phyloP scores from a whole-genome alignment of 106 monocot species.

The Gastrodia elata region DNA sequence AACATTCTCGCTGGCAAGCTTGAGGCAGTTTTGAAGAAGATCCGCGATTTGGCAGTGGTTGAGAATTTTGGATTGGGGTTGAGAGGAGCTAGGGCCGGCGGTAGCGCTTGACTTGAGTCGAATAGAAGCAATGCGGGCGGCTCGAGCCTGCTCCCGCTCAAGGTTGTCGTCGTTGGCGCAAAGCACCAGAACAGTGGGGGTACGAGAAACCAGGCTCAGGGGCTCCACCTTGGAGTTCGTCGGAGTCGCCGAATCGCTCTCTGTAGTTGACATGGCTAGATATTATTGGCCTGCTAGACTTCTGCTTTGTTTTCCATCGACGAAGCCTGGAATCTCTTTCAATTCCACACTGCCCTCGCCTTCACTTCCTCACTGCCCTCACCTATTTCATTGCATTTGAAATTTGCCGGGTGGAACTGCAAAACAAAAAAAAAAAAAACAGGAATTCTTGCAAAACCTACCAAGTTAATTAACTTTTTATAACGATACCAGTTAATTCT shows the following conservation, averaged over 20 bases:
- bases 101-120: constrained; percentile 38
- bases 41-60: constrained; percentile 73
- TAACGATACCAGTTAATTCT: too few species aligned
- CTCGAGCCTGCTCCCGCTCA: constrained; percentile 79
- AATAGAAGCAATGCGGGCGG: constrained; percentile 42
- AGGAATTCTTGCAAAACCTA: too few species aligned
- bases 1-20: constrained; percentile 90
- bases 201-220: not conserved
- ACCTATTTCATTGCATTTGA: too few species aligned
- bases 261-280: not conserved
- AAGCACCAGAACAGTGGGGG: not conserved
- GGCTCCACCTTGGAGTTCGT: not conserved
- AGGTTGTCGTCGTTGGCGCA: constrained; percentile 84
- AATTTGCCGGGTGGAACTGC: too few species aligned
- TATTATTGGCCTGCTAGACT: not conserved
- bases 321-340: too few species aligned
- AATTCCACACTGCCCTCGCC: too few species aligned
- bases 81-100: constrained; percentile 5
- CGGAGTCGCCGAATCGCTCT: not conserved
- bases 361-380: too few species aligned
- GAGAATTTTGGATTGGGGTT: constrained; percentile 14
- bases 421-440: too few species aligned
- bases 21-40: constrained; percentile 94
- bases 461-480: too few species aligned
- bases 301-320: not conserved